A percentile compares a stretch with the other conserved stretches of the same genome.
phyloP scores from a whole-genome alignment of 192 early-diverging fungal genomes.

The Anaeromyces robustus region DNA sequence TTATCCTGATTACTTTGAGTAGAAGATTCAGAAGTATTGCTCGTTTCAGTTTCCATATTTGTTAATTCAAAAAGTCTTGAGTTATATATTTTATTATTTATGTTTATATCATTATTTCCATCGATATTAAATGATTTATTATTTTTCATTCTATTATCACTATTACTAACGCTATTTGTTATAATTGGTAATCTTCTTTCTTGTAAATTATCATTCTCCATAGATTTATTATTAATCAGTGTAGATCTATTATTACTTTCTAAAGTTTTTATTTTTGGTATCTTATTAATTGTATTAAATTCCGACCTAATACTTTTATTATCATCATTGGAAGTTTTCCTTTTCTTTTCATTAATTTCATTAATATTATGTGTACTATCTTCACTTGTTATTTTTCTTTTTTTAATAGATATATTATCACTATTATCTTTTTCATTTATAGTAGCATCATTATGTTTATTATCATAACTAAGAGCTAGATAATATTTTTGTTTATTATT shows the following conservation, averaged over 20 bases:
- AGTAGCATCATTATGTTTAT: neutral
- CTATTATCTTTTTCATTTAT: neutral
- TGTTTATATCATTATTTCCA: neutral
- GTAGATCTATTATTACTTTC: neutral
- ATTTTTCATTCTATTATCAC: neutral
- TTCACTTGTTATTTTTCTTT: neutral
- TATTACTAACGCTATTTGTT: neutral
- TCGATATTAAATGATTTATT: neutral
- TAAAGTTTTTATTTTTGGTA: neutral
- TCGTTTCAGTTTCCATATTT: neutral
- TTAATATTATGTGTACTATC: neutral
- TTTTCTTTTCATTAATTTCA: neutral
- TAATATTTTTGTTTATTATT: neutral
- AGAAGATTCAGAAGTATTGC: neutral
- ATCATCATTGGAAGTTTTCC: neutral
- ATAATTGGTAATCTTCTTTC: neutral
- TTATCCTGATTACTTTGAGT: neutral
- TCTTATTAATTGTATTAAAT: neutral
- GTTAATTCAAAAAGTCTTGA: neutral
- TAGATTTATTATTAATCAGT: too few species aligned
- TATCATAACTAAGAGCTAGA: neutral
- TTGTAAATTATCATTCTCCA: too few species aligned
- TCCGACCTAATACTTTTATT: neutral
- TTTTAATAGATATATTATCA: neutral
- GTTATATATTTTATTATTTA: neutral